Base-by-base conservation (phyloP, 768 basidiomycete species). In the Kwoniella botswanensis region DNA sequence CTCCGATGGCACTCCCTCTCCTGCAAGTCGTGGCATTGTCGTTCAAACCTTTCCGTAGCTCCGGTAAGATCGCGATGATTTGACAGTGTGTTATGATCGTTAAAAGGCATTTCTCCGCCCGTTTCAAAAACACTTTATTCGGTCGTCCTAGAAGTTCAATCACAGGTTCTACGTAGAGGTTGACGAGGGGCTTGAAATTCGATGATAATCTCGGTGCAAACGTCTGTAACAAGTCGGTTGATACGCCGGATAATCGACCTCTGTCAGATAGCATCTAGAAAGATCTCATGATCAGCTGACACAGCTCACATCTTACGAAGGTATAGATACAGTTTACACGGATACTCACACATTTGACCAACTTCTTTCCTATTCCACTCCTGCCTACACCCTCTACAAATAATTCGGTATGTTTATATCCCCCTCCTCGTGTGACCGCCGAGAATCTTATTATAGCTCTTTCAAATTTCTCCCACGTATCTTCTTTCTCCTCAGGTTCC, bases 391-490 rank as follows among this genome's bases (percentile, higher is more conserved):
- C 82, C 42, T 79, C 77, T 18, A 83, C 71, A 60, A 65, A 83
- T 53, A 80, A 43, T 4, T 74, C 72, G 10, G 75, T 53, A 60
- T 77, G 79, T 65, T 81, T 82, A 62, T 82, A 80, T 24, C 76
- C 85, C 58, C 85, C 84, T 17, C 84, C 85, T 41, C 84, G 62
- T n/a, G 83, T 83, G 41, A 84, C 79, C 9, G 79, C 83, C 21
- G 84, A 82, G 67, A 85, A 86, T 10, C 85, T 79, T 60, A 84
- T 83, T 52, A 86, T 70, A 1, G 81, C 85, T 61, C 77, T 76
- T 74, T 85, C 85, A 50, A 85, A 78, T 71, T 82, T 83, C 68
- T 85, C 85, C 85, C 85, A 86, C 6, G 84, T 85, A 68, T 86
- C 83, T 67, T 86, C 85, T 15, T 79, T 82, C 75, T 86, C 85